Evolutionary conservation across 352 stramenopile species (phyloP).

Genomic region (Achlya hypogyna): DNA sequence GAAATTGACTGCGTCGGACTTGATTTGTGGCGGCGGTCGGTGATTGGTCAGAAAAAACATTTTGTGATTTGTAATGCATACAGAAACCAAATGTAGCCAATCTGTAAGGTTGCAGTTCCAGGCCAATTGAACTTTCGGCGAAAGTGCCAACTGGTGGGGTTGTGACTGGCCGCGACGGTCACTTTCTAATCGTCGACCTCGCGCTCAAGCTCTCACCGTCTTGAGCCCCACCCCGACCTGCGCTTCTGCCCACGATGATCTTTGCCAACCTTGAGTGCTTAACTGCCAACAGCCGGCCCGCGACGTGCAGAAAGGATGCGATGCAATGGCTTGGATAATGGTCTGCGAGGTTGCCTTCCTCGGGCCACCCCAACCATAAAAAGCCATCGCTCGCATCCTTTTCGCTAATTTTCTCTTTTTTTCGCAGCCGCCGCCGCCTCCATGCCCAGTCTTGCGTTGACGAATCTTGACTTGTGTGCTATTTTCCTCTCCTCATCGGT

Average conservation of each 20-base stretch:
- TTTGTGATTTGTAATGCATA: background rate
- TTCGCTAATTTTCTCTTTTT: background rate
- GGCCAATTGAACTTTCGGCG: background rate
- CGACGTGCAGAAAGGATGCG: background rate
- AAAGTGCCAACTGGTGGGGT: background rate
- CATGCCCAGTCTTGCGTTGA: background rate
- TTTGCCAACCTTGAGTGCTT: background rate
- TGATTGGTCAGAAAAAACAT: background rate
- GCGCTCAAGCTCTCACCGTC: background rate
- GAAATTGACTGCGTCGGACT: too few relatives aligned
- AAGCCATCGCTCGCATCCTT: background rate
- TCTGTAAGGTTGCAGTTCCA: background rate
- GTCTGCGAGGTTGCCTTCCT: background rate
- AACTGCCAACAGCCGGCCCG: background rate
- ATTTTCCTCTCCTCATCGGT: too few relatives aligned
- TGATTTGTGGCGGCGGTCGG: background rate
- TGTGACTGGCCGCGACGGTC: background rate
- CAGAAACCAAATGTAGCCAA: background rate
- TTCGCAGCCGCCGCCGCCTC: background rate
- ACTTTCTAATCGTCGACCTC: background rate
- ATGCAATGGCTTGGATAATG: background rate
- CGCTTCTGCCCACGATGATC: background rate
- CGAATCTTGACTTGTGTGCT: background rate
- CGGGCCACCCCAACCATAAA: background rate
- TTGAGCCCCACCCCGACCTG: background rate